These are phyloP conservation scores for Paralagenidium karlingii DNA, from an alignment of 352 stramenopile genomes.

Conservation along the genomic window DNA sequence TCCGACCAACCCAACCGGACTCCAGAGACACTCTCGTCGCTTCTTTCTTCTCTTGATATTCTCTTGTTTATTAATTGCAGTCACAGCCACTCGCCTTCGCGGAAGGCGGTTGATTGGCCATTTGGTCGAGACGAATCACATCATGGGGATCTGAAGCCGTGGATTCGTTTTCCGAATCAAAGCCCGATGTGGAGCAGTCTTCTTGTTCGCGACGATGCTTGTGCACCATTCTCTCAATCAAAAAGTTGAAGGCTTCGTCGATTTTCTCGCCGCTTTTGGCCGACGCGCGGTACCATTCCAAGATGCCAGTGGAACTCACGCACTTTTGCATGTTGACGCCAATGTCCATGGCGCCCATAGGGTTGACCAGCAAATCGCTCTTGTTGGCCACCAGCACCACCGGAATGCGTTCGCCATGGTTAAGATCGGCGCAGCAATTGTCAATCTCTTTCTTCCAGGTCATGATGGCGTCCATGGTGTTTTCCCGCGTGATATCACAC, in stretches of 20 bases:
- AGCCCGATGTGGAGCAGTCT: neutral
- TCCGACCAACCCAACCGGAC: too few species aligned
- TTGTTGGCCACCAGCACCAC: conserved; percentile 82
- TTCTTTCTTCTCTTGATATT: too few species aligned
- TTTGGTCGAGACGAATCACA: conserved; percentile 29
- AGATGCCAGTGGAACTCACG: conserved; percentile 47
- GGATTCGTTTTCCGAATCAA: neutral
- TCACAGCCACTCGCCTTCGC: conserved; percentile 18
- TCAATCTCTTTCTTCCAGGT: conserved; percentile 79
- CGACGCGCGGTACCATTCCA: conserved; percentile 67
- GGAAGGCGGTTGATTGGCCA: neutral
- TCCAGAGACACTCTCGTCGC: too few species aligned
- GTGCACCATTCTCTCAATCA: conserved; percentile 48
- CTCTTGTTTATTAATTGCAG: conserved; percentile 22
- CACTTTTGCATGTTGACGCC: conserved; percentile 82
- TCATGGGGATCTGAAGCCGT: conserved; percentile 5
- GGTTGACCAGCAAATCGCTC: conserved; percentile 63
- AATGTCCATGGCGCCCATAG: conserved; percentile 47
- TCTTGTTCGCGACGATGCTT: conserved; percentile 20
- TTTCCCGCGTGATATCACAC: conserved; percentile 76
- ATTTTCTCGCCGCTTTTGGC: conserved; percentile 59
- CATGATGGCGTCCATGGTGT: conserved; percentile 74
- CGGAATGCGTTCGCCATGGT: conserved; percentile 27
- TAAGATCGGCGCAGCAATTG: conserved; percentile 35
- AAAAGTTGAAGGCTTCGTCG: conserved; percentile 39